Conservation (phyloP, 805 yeast genomes). For the Lachancea waltii region DNA sequence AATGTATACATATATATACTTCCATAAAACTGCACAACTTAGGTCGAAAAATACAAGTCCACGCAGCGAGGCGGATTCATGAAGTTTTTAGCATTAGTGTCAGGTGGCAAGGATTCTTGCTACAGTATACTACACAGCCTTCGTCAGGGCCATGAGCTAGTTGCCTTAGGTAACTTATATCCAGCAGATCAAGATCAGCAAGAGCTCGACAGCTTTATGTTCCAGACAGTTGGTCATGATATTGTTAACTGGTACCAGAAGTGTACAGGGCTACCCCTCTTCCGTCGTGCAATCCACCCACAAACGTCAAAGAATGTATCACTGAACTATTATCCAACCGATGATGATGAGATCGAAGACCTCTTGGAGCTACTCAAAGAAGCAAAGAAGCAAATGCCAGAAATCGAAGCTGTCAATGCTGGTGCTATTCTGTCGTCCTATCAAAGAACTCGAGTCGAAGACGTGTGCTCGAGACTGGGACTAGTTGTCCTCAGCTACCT, state of each 20-base stretch:
- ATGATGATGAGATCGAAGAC: conserved; percentile 85
- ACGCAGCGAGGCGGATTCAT: too few relatives aligned
- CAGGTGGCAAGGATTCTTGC: conserved; percentile 96
- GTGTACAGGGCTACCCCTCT: conserved; percentile 76
- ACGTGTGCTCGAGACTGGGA: conserved; percentile 72
- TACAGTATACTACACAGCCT: conserved; percentile 82
- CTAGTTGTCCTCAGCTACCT: conserved; percentile 66
- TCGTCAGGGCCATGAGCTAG: conserved; percentile 77
- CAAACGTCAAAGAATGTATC: conserved; percentile 59
- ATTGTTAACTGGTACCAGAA: conserved; percentile 56
- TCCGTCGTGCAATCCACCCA: conserved; percentile 49
- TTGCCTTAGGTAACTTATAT: conserved; percentile 77
- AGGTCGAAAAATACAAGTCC: too few relatives aligned
- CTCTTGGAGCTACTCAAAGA: conserved; percentile 45
- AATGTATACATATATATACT: background rate
- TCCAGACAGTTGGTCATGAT: conserved; percentile 93
- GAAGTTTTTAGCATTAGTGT: conserved; percentile 88
- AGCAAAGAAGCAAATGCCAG: conserved; percentile 55
- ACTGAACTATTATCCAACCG: conserved; percentile 63
- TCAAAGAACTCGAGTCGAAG: conserved; percentile 89
- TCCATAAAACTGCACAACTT: background rate
- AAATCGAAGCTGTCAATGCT: conserved; percentile 78
- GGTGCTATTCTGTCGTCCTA: conserved; percentile 96
- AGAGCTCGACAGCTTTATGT: conserved; percentile 93
- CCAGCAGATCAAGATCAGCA: conserved; percentile 48